Conservation (phyloP, 2,329 filamentous ascomycete species). For the Bipolaris bicolor region DNA sequence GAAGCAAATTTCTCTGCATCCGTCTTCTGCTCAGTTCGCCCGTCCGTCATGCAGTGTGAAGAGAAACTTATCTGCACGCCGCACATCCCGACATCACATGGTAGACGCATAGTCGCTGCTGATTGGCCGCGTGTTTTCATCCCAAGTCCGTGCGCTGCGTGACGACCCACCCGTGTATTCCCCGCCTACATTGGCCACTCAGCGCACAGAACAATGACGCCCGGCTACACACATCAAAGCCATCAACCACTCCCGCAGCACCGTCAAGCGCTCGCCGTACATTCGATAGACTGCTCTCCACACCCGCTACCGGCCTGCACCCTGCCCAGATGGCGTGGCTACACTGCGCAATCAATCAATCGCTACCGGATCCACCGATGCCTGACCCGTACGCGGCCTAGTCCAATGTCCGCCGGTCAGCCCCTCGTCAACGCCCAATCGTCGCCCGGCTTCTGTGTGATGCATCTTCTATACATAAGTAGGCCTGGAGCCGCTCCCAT, state of each 20-base stretch:
- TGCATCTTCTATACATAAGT: slow-evolving; percentile 43
- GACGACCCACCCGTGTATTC: slow-evolving; percentile 27
- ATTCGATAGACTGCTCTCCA: slow-evolving; percentile 47
- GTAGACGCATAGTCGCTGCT: slow-evolving; percentile 9
- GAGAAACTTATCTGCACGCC: slow-evolving; percentile 33
- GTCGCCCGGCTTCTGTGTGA: slow-evolving; percentile 32
- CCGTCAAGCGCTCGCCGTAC: slow-evolving; percentile 44
- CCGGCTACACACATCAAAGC: slow-evolving; percentile 34
- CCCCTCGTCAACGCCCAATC: slow-evolving; percentile 29
- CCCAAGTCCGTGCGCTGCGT: slow-evolving; percentile 28
- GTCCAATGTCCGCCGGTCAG: slow-evolving; percentile 35
- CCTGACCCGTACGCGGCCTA: slow-evolving; percentile 29
- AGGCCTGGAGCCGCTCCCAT: slow-evolving; percentile 33
- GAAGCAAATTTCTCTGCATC: slow-evolving; percentile 27
- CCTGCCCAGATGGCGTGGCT: slow-evolving; percentile 37
- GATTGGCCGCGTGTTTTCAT: slow-evolving; percentile 42
- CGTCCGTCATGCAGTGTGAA: slow-evolving; percentile 42
- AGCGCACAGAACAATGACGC: slow-evolving; percentile 24
- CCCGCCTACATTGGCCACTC: slow-evolving; percentile 35
- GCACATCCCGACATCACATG: slow-evolving; percentile 38
- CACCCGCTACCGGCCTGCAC: slow-evolving; percentile 34
- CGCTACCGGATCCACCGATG: slow-evolving; percentile 34
- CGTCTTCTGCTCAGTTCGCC: slow-evolving; percentile 21
- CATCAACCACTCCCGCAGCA: slow-evolving; percentile 42
- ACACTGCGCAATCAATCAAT: slow-evolving; percentile 45